phyloP scores from a whole-genome alignment of 2,329 filamentous ascomycete genomes.

The Colletotrichum musicola region DNA sequence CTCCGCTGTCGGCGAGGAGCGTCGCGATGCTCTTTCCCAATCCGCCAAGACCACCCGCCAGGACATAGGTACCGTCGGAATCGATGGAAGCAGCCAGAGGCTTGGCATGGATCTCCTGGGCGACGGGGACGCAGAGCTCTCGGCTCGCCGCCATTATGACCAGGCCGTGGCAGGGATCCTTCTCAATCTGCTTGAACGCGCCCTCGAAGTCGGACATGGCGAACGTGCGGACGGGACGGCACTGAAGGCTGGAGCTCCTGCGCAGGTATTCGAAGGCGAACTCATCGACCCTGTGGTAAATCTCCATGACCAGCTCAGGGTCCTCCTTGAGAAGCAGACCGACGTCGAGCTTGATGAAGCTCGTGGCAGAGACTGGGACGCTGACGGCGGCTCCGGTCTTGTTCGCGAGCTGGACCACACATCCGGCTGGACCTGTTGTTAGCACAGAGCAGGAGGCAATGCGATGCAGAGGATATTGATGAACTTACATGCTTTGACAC shows the following conservation, averaged over 20 bases:
- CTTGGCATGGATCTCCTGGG: conserved; percentile 40
- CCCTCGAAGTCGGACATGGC: conserved; percentile 42
- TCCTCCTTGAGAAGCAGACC: conserved; percentile 49
- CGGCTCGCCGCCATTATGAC: conserved; percentile 23
- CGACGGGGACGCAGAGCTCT: conserved; percentile 42
- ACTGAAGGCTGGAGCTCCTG: conserved; percentile 3
- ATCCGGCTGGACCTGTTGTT: conserved; percentile 46
- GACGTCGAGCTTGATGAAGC: conserved; percentile 50
- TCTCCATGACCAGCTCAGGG: conserved; percentile 45
- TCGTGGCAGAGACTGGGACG: conserved; percentile 35
- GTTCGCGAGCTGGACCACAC: conserved; percentile 48
- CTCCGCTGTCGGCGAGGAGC: conserved; percentile 64
- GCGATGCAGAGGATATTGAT: conserved; percentile 35
- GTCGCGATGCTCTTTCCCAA: conserved; percentile 66
- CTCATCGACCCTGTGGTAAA: conserved; percentile 43
- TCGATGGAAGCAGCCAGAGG: conserved; percentile 49
- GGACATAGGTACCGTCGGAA: conserved; percentile 61
- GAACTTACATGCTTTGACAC: conserved; percentile 52
- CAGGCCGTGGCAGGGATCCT: conserved; percentile 24
- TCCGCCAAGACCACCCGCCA: conserved; percentile 69
- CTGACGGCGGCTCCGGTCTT: conserved; percentile 39
- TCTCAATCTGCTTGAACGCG: conserved; percentile 46
- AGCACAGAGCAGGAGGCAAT: conserved; percentile 3
- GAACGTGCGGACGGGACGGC: conserved; percentile 19
- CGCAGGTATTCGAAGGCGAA: conserved; percentile 19